Percentiles rank a stretch among this genome's conserved stretches.
phyloP scores from a whole-genome alignment of 1,139 yeast genomes.

The Candida albicans region DNA sequence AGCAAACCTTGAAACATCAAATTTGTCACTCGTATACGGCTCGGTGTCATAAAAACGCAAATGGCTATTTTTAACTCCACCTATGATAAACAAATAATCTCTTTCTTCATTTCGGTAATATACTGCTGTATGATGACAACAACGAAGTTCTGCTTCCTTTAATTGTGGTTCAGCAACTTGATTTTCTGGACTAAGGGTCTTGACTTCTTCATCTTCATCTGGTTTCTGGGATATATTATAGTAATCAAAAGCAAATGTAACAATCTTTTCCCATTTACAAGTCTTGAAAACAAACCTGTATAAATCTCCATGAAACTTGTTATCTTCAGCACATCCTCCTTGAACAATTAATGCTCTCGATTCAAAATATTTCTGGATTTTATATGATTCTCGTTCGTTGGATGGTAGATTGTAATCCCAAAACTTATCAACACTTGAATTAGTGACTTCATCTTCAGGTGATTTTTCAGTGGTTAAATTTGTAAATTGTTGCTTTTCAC shows the following conservation, averaged over 20 bases:
- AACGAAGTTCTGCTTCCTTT: conserved; percentile 43
- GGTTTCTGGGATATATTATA: conserved; percentile 29
- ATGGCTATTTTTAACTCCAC: conserved; percentile 42
- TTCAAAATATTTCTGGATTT: conserved; percentile 24
- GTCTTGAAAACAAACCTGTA: conserved; percentile 34
- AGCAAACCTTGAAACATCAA: conserved; percentile 38
- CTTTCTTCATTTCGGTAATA: conserved; percentile 36
- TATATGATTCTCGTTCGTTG: conserved; percentile 2
- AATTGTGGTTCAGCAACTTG: conserved; percentile 29
- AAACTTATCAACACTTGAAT: not conserved
- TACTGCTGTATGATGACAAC: conserved; percentile 45
- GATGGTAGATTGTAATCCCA: too few species aligned
- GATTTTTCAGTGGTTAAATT: not conserved
- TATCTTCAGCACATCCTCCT: conserved; percentile 41
- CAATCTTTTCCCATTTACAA: conserved; percentile 35
- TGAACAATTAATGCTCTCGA: conserved; percentile 38
- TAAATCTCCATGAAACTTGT: conserved; percentile 34
- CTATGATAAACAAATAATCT: conserved; percentile 41
- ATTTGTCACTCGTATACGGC: conserved; percentile 34
- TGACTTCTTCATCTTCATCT: conserved; percentile 30
- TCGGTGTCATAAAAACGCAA: conserved; percentile 32
- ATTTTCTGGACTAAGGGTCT: conserved; percentile 22
- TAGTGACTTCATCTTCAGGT: not conserved
- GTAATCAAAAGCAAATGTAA: conserved; percentile 40
- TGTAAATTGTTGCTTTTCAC: not conserved